Evolutionary conservation across 495 filamentous ascomycete species (phyloP).

Genomic region (Penicillium lividum): DNA sequence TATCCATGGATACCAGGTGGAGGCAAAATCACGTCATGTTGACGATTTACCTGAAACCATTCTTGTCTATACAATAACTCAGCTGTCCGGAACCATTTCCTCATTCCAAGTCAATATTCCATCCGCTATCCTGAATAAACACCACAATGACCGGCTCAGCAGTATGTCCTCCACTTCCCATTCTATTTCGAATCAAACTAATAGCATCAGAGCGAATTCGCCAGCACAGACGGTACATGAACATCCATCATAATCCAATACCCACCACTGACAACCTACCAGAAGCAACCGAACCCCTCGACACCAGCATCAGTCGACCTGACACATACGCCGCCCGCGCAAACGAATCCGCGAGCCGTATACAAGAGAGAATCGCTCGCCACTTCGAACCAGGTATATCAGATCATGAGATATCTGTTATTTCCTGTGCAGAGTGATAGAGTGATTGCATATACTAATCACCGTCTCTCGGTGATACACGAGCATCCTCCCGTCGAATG

Average conservation of each 20-base stretch:
- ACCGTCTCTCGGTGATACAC: slow-evolving; percentile 25
- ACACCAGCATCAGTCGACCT: slow-evolving; percentile 14
- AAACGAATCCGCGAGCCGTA: slow-evolving; percentile 23
- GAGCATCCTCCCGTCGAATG: slow-evolving; percentile 28
- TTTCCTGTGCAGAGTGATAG: too few relatives aligned
- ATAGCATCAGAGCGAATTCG: slow-evolving; percentile 9
- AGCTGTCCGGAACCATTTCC: too few relatives aligned
- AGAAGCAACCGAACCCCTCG: slow-evolving; percentile 21
- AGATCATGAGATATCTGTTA: too few relatives aligned
- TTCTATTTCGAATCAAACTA: not conserved
- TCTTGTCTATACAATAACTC: too few relatives aligned
- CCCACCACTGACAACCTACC: not conserved
- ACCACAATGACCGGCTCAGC: not conserved
- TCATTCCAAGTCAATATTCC: not conserved
- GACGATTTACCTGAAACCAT: not conserved
- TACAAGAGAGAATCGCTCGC: slow-evolving; percentile 24
- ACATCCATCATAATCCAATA: not conserved
- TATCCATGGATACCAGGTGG: not conserved
- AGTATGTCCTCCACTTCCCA: not conserved
- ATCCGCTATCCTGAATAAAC: not conserved
- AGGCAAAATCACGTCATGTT: slow-evolving; percentile 8
- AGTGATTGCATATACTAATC: not conserved
- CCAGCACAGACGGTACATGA: slow-evolving; percentile 16
- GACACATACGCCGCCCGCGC: slow-evolving; percentile 13
- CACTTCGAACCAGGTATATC: slow-evolving; percentile 31